Base-by-base conservation (phyloP, 2,329 filamentous ascomycete species). In the Pseudopyricularia javanii region DNA sequence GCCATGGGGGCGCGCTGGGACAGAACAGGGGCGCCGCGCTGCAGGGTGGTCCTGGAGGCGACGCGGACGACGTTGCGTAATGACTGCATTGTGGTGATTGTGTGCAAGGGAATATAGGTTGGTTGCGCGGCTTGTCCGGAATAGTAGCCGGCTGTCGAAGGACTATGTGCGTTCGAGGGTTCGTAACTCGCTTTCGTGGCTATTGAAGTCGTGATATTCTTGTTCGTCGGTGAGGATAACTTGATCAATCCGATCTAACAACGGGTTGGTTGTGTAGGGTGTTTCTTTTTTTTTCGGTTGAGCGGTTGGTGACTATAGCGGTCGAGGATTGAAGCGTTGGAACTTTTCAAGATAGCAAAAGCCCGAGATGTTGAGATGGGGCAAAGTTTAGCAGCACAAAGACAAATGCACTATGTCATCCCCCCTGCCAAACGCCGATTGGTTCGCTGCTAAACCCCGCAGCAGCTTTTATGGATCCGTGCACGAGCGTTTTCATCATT, bases 31-130 rank as follows among this genome's bases (percentile, higher is more conserved):
- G 40, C 37, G 50, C 32, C 34, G 28, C 35, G 37, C 56, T 52
- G 56, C 48, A 59, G 37, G 3, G 58, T 55, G 3, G 54, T 55
- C 35, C 56, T 53, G 43, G 54, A 26, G 12, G 57, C 53, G 9
- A 52, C 32, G 35, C 49, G 49, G 30, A 47, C 34, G 40, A 40
- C 50, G 40, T 20, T 52, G 43, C 50, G 37, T 52, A 51, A 32
- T 30, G 50, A 45, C 37, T 40, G 50, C 50, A 52, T 52, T 32
- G n/a, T 33, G 33, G 7, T 26, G 9, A 45, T 9, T 30, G 14
- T 37, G n/a, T 32, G n/a, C 22, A n/a, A 24, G 33, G 12, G 14
- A 26, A 40, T 40, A n/a, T 48, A 7, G 28, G n/a, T 7, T n/a
- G 8, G 5, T n/a, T 28, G 4, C 11, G 22, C 12, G 20, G 26